Conservation (phyloP, 306 rosid species). For the Alnus rubra region DNA sequence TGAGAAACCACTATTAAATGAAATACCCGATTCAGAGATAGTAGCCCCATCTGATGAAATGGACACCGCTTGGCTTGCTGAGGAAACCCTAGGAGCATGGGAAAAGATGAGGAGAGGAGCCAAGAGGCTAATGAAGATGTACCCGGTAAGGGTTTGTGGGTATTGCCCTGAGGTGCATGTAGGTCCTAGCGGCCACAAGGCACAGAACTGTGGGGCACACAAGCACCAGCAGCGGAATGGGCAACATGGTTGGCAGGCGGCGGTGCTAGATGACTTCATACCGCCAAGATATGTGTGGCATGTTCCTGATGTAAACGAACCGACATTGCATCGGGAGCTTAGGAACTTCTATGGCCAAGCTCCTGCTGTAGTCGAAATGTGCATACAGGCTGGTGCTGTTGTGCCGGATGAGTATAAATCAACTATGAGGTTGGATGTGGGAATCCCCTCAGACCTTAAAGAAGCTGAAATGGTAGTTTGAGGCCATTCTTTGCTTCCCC, state of each 20-base stretch:
- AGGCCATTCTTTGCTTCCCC: constrained; percentile 24
- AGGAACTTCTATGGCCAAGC: constrained; percentile 86
- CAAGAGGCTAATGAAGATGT: constrained; percentile 70
- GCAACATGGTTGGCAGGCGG: constrained; percentile 95
- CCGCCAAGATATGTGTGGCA: constrained; percentile 97
- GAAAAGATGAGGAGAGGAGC: constrained; percentile 79
- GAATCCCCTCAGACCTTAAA: constrained; percentile 68
- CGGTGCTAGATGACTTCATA: constrained; percentile 82
- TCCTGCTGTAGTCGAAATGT: constrained; percentile 82
- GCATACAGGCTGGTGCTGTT: constrained; percentile 90
- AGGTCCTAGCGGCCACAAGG: constrained; percentile 78
- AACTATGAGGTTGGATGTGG: constrained; percentile 90
- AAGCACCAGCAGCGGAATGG: constrained; percentile 98
- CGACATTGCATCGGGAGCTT: constrained; percentile 72
- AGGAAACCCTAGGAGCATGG: constrained; percentile 83
- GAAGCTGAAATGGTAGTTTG: constrained; percentile 98
- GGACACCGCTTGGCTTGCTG: constrained; percentile 54
- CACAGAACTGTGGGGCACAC: constrained; percentile 90
- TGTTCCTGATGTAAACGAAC: constrained; percentile 80
- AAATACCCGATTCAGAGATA: constrained; percentile 62
- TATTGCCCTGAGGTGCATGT: constrained; percentile 94
- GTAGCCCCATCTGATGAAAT: constrained; percentile 49
- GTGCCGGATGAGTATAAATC: constrained; percentile 75
- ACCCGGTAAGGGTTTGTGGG: constrained; percentile 88
- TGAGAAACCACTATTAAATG: constrained; percentile 46